Conservation (phyloP, 257 asterid species). For the Solanum tarijense region DNA sequence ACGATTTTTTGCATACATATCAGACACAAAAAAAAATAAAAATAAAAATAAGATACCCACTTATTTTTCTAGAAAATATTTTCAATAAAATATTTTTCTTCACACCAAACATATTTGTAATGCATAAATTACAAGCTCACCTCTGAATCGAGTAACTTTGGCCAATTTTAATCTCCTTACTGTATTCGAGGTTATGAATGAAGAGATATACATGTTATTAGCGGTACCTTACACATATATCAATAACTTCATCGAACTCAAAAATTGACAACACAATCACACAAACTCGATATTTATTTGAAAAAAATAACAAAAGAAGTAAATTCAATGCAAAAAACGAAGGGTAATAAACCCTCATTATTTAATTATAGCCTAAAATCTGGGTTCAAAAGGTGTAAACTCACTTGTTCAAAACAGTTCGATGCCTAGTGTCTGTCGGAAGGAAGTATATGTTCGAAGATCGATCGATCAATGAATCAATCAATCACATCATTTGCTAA, state of each 20-base stretch:
- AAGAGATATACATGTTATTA: too few relatives aligned
- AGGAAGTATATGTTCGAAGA: too few relatives aligned
- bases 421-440: not conserved
- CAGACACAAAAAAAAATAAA: too few relatives aligned
- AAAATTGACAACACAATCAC: not conserved
- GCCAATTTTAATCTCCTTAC: not conserved
- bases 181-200: too few relatives aligned
- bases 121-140: not conserved
- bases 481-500: not conserved
- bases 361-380: too few relatives aligned
- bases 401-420: not conserved
- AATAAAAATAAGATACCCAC: not conserved
- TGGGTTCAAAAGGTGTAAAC: not conserved
- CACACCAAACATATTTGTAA: not conserved
- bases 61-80: too few relatives aligned
- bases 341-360: not conserved
- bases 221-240: not conserved
- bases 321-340: not conserved
- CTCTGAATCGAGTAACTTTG: not conserved
- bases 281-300: not conserved
- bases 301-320: not conserved
- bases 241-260: not conserved
- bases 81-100: too few relatives aligned
- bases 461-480: not conserved
- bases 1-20: too few relatives aligned